Evolutionary conservation across 805 yeast species (phyloP).

Genomic region (Candida manassasensis): DNA sequence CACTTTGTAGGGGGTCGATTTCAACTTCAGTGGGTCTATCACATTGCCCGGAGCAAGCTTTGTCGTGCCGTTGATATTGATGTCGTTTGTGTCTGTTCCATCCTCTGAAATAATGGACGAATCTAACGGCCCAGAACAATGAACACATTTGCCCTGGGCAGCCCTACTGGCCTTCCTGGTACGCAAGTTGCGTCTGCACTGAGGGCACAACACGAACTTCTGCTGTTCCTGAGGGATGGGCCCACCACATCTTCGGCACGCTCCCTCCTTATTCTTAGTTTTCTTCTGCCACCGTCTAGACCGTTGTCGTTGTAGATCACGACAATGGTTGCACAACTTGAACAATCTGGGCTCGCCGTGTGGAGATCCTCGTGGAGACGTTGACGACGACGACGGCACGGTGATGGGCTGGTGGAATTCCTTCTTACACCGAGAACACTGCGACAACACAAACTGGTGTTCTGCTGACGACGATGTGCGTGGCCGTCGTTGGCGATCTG

Average conservation of each 20-base stretch:
- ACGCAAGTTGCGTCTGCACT: conserved; percentile 52
- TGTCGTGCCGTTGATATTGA: conserved; percentile 2
- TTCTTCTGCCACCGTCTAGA: conserved; percentile 61
- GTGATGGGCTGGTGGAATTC: conserved; percentile 44
- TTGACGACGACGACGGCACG: conserved; percentile 21
- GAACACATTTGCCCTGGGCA: conserved; percentile 62
- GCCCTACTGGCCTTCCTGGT: conserved; percentile 54
- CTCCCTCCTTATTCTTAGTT: conserved; percentile 56
- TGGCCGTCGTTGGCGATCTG: conserved; percentile 7
- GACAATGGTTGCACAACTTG: conserved; percentile 60
- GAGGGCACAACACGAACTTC: conserved; percentile 55
- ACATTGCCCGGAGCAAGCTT: conserved; percentile 2
- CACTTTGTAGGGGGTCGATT: conserved; percentile 46
- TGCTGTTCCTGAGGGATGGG: conserved; percentile 47
- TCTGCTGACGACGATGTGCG: conserved; percentile 4
- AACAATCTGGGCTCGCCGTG: conserved; percentile 39
- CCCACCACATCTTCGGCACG: conserved; percentile 61
- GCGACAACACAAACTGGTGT: conserved; percentile 27
- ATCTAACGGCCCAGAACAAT: conserved; percentile 56
- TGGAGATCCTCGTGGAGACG: conserved; percentile 20
- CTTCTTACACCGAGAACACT: conserved; percentile 59
- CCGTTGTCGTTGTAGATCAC: conserved; percentile 59
- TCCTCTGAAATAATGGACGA: conserved; percentile 33
- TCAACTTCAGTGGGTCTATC: conserved; percentile 2
- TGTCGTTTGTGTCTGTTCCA: conserved; percentile 14